Conservation (phyloP, 139 green algal species). For the Limnomonas spitsbergensis region DNA sequence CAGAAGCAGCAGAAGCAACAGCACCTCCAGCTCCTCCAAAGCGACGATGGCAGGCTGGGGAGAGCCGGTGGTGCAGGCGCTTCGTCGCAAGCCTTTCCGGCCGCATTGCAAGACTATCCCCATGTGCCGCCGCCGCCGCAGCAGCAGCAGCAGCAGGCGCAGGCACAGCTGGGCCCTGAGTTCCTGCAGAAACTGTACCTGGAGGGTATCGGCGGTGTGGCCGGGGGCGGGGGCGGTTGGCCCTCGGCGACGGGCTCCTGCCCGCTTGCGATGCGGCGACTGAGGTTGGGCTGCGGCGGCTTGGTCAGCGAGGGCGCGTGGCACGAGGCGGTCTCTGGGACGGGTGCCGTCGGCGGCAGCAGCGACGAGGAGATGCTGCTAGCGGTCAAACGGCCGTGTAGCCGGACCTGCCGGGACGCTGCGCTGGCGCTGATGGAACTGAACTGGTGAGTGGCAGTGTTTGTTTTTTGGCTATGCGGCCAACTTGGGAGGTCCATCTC, state of each 20-base stretch:
- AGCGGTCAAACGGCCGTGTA: slow-evolving; percentile 16
- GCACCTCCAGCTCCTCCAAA: background rate
- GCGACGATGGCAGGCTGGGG: no score
- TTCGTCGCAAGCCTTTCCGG: no score
- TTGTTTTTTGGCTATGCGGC: no score
- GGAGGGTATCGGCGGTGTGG: background rate
- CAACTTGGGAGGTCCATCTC: no score
- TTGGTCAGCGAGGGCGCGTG: no score
- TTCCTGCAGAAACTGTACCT: background rate
- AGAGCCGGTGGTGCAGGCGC: no score
- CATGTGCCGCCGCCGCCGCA: background rate
- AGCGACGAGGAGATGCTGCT: background rate
- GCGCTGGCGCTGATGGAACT: slow-evolving; percentile 18
- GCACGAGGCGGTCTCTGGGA: no score
- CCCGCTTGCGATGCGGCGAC: no score
- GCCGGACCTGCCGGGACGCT: slow-evolving; percentile 6
- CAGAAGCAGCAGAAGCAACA: slow-evolving; percentile 7
- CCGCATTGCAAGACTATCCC: no score
- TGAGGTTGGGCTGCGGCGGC: no score
- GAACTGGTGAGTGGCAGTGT: slow-evolving; percentile 21
- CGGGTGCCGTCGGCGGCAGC: slow-evolving; percentile 15
- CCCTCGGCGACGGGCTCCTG: no score
- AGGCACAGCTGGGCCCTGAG: background rate
- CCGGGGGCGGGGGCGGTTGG: no score
- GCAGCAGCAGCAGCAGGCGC: background rate